Evolutionary conservation across 2,329 filamentous ascomycete genomes (phyloP).

Genomic region (Nigrospora oryzae): DNA sequence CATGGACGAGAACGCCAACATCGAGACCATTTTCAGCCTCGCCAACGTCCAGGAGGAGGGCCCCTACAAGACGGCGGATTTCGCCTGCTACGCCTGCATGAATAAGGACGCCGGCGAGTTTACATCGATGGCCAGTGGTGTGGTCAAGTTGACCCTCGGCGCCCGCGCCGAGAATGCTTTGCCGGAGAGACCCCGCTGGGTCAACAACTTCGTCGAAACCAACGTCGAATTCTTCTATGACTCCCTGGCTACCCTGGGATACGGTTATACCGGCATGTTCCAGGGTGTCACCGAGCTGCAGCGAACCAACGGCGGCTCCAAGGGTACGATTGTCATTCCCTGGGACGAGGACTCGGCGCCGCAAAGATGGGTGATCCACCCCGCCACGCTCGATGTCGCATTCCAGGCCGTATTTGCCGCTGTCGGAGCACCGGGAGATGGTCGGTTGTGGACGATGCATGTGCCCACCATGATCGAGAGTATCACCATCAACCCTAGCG

Average conservation of each 20-base stretch:
- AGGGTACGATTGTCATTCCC: not conserved
- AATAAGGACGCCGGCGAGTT: conserved; percentile 7
- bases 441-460: conserved; percentile 20
- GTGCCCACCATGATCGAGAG: conserved; percentile 14
- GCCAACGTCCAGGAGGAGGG: conserved; percentile 6
- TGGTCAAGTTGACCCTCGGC: conserved; percentile 6
- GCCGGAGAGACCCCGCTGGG: not conserved
- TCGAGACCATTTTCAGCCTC: conserved; percentile 13
- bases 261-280: conserved; percentile 8
- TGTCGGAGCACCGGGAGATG: conserved; percentile 22
- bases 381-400: conserved; percentile 22
- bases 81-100: conserved; percentile 6
- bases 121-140: conserved; percentile 9
- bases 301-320: conserved; percentile 2
- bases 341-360: conserved; percentile 2
- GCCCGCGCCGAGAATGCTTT: not conserved
- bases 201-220: conserved; percentile 2
- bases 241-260: conserved; percentile 4
- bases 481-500: conserved; percentile 1
- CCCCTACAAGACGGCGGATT: conserved; percentile 6
- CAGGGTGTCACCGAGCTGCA: conserved; percentile 3
- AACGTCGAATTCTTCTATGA: conserved; percentile 6
- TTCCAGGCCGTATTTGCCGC: conserved; percentile 26
- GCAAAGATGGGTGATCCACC: conserved; percentile 24
- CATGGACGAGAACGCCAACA: conserved; percentile 8